These are phyloP conservation scores for Catunica adiposa DNA, from an alignment of 2,329 filamentous ascomycete genomes.

Conservation along the genomic window DNA sequence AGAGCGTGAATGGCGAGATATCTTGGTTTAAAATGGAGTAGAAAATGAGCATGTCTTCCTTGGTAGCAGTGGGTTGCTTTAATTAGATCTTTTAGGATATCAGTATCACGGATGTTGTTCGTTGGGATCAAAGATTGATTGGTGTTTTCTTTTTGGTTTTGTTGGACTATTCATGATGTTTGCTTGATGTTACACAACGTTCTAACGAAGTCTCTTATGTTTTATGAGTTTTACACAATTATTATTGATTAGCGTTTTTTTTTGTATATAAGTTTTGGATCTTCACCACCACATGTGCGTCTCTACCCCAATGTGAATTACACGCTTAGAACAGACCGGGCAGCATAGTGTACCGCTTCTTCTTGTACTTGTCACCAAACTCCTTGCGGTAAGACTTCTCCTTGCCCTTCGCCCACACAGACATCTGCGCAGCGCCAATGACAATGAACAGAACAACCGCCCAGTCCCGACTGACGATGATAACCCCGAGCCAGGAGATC, in stretches of 20 bases:
- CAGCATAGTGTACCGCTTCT: constrained; percentile 72
- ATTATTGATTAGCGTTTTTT: background rate
- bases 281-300: too few relatives aligned
- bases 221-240: background rate
- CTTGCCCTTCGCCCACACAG: constrained; percentile 76
- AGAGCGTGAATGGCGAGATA: background rate
- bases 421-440: constrained; percentile 66
- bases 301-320: too few relatives aligned
- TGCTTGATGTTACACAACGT: background rate
- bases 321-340: constrained; percentile 51
- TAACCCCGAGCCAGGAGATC: constrained; percentile 70
- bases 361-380: constrained; percentile 88
- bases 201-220: background rate
- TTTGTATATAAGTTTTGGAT: background rate
- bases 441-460: constrained; percentile 60
- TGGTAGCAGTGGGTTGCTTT: background rate
- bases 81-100: background rate
- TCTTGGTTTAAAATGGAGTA: background rate
- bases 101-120: background rate
- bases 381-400: constrained; percentile 78
- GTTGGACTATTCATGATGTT: background rate
- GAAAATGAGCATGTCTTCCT: background rate
- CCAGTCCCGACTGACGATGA: constrained; percentile 63
- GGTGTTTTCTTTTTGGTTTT: background rate
- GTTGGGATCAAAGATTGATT: background rate